Evolutionary conservation across 2,329 filamentous ascomycete species (phyloP).

Genomic region (Pezicula carpinea): DNA sequence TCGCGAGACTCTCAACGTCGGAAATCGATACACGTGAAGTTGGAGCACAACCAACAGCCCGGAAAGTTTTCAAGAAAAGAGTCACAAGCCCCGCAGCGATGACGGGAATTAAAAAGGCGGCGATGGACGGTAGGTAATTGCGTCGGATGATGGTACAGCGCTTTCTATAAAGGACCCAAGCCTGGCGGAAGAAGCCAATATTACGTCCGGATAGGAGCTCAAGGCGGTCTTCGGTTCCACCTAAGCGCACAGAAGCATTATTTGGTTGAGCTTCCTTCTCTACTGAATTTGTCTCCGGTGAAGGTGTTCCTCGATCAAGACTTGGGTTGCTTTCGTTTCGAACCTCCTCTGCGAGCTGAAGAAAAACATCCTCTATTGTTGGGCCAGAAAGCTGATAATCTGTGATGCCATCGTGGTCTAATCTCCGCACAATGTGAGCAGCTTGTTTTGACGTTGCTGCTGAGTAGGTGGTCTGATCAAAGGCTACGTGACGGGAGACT

Average conservation of each 20-base stretch:
- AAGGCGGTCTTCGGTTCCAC: conserved; percentile 26
- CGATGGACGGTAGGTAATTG: conserved; percentile 72
- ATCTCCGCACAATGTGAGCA: conserved; percentile 62
- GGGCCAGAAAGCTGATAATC: conserved; percentile 86
- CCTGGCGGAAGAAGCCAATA: conserved; percentile 67
- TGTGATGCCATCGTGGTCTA: conserved; percentile 62
- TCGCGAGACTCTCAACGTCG: conserved; percentile 19
- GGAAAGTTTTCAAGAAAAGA: conserved; percentile 62
- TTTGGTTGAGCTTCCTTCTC: conserved; percentile 25
- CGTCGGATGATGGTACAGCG: conserved; percentile 70
- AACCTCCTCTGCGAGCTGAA: conserved; percentile 79
- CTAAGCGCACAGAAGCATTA: conserved; percentile 3
- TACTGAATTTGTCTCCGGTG: conserved; percentile 6
- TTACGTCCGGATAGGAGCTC: conserved; percentile 63
- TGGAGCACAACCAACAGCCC: conserved; percentile 47
- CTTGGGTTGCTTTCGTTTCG: conserved; percentile 41
- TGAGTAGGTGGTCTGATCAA: conserved; percentile 70
- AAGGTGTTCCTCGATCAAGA: conserved; percentile 7
- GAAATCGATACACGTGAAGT: conserved; percentile 40
- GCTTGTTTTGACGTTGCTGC: conserved; percentile 66
- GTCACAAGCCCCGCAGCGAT: conserved; percentile 75
- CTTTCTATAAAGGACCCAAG: conserved; percentile 71
- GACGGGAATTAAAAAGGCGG: conserved; percentile 73
- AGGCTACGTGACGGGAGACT: conserved; percentile 52
- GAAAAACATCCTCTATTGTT: conserved; percentile 88